phyloP scores from a whole-genome alignment of 2,329 filamentous ascomycete species.

The Pezicula carpinea region DNA sequence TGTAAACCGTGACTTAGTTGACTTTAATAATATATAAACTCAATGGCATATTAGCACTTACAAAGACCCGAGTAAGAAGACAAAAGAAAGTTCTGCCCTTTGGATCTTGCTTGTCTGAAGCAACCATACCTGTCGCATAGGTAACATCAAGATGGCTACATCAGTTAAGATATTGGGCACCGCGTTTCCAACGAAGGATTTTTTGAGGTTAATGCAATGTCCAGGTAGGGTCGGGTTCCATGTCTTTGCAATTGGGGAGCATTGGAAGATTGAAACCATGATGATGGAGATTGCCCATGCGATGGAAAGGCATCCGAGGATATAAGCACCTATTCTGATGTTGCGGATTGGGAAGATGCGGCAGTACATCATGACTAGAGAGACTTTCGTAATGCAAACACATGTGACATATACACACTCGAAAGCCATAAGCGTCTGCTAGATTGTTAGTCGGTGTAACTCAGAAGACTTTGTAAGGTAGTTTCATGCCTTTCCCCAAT shows the following conservation, averaged over 20 bases:
- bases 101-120: conserved; percentile 24
- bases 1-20: background rate
- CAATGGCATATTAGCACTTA: conserved; percentile 19
- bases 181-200: conserved; percentile 38
- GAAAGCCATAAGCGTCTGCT: conserved; percentile 19
- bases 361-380: conserved; percentile 30
- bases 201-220: conserved; percentile 35
- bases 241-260: conserved; percentile 32
- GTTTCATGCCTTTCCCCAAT: background rate
- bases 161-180: conserved; percentile 38
- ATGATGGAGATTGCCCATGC: conserved; percentile 28
- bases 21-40: background rate
- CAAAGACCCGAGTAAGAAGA: conserved; percentile 32
- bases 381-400: conserved; percentile 27
- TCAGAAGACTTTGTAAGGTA: background rate
- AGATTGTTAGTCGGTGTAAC: background rate
- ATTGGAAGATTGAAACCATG: conserved; percentile 35
- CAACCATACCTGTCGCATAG: conserved; percentile 27
- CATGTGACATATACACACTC: conserved; percentile 25
- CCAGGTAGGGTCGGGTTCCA: conserved; percentile 32
- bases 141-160: conserved; percentile 30
- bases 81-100: conserved; percentile 15
- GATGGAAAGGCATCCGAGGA: conserved; percentile 23
- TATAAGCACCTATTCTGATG: conserved; percentile 15
- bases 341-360: conserved; percentile 26